Evolutionary conservation across 352 stramenopile species (phyloP), one percentile per base, ranked within the genome.

Genomic region (Peronospora belbahrii): DNA sequence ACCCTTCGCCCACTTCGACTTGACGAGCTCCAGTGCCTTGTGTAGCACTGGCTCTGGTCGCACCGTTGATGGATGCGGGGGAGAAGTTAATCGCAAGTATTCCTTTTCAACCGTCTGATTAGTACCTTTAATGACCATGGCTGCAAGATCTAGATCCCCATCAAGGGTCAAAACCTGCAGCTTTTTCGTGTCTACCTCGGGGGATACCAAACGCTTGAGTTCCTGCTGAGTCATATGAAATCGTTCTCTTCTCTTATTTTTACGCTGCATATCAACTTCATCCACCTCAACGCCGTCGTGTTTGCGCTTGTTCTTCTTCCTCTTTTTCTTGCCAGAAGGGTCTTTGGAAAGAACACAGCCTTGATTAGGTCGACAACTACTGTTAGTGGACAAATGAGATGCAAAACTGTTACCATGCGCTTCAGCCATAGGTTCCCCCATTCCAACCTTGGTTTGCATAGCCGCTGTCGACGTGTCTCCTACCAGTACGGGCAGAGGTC

Each of bases 21-120:
- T 82, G 28, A 96, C 70, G 55, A 90, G 67, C 54, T 85, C 59
- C 37, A 97, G 64, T 39, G 94, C 92, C 34, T 89, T 65, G 51
- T 89, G 65, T 27, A 99, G 63, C 49, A 98, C 81, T 19, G 61
- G 61, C 48, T 97, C 73, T 4, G 96, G 95, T 14, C 96, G 84
- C n/a, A 99, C 95, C 3, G 93, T 94, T 48, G 91, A 95, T 19
- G 94, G 84, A 53, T 96, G 83, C 9, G 96, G 96, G 24, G 95
- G 87, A 50, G 91, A 95, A 19, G 95, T 99, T 44, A 99, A 79
- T 38, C 96, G 89, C 39, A 99, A 74, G 65, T 98, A 99, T 61
- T 98, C 88, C 67, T 99, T 99, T 74, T 99, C 96, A 45, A 98
- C 67, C 4, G 67, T 89, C 55, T 85, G 58, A 60, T 88, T 97